Evolutionary conservation across 208 protist genomes (phyloP), one percentile per base, ranked within the genome.

Genomic region (Entamoeba moshkovskii): DNA sequence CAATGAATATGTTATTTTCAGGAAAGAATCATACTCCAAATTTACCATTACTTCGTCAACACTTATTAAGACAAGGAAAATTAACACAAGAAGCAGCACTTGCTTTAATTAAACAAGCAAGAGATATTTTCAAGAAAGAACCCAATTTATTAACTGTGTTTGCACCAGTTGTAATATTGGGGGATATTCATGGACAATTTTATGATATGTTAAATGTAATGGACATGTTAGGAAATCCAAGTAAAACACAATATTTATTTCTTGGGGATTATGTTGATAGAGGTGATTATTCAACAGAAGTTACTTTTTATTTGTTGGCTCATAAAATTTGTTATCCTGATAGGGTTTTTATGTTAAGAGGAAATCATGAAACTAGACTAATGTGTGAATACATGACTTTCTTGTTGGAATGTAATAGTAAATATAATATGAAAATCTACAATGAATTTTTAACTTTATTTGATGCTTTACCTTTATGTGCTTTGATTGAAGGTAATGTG

Each of bases 351-450:
- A 52, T 96, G n/a, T 42, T 95, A 3, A 45, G 95, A n/a, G 95
- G 95, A 38, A 96, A 96, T 52, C 95, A 96, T 66, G 95, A 96
- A 91, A 93, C 97, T 95, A 95, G 97, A 16, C 97, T 97, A n/a
- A 99, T 99, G 92, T 99, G 99, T 95, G 96, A 99, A 94, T 98
- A 99, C 33, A 99, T 99, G 96, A 98, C 98, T 45, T 99, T 99
- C 95, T 99, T 99, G 95, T 98, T 99, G 92, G 99, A 99, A 85
- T 99, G 98, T 96, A 97, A 99, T 92, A 97, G 97, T 48, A 99
- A 99, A 96, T 99, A 99, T 94, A 98, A 98, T 59, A 98, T 15
- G 1, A 98, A 98, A 33, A 97, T 93, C 15, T 97, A 99, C 45
- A 97, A 66, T 45, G 5, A 49, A 52, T 98, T 98, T 94, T 99